A percentile compares a stretch with the other conserved stretches of the same genome.
These are phyloP conservation scores for Clitoria ternatea DNA, from an alignment of 306 rosid genomes.

Conservation along the genomic window DNA sequence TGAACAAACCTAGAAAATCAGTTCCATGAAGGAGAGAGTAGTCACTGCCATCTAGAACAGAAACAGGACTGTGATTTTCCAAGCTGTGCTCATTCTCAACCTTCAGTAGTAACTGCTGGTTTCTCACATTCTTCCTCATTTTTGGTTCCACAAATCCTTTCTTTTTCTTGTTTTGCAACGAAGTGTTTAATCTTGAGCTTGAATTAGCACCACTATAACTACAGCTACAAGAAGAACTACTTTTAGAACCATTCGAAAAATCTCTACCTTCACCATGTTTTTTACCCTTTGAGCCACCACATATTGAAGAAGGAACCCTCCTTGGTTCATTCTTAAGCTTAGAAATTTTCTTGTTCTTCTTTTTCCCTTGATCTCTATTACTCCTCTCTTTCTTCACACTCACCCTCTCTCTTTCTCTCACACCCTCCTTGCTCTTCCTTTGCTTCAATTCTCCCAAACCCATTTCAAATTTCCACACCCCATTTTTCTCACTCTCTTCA, in stretches of 20 bases:
- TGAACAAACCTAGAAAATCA: conserved; percentile 36
- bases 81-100: conserved; percentile 21
- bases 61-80: conserved; percentile 52
- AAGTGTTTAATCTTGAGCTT: conserved; percentile 8
- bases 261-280: conserved; percentile 14
- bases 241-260: conserved; percentile 10
- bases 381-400: conserved; percentile 27
- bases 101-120: conserved; percentile 23
- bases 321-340: conserved; percentile 68
- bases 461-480: conserved; percentile 20
- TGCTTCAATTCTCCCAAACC: conserved; percentile 35
- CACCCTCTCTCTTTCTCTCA: too few species aligned
- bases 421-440: conserved; percentile 36
- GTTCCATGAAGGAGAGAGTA: conserved; percentile 22
- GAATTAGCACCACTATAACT: conserved; percentile 22
- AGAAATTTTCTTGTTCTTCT: conserved; percentile 41
- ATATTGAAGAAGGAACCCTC: conserved; percentile 25
- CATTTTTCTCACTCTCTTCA: conserved; percentile 13
- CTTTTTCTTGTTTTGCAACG: conserved; percentile 27
- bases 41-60: conserved; percentile 42
- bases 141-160: conserved; percentile 34
- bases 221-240: background rate
- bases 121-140: conserved; percentile 22
- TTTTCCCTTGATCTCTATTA: conserved; percentile 31
- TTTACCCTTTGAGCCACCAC: background rate